Evolutionary conservation across 2,329 filamentous ascomycete genomes (phyloP), one percentile per base, ranked within the genome.

Genomic region (Aspergillus persii): DNA sequence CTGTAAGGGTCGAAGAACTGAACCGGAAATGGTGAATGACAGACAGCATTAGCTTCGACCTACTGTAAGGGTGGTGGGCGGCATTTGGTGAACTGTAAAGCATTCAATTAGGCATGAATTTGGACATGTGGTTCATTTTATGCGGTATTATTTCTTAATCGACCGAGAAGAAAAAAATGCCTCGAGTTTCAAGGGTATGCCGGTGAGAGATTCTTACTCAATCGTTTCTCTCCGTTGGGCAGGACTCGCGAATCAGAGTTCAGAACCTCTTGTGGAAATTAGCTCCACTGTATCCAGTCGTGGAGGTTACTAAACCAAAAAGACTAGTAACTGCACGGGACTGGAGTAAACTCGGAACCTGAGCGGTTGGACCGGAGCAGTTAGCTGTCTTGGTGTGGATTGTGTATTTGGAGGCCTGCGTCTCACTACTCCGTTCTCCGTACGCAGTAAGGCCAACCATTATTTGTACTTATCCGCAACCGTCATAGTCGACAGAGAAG

Each of bases 151-250:
- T n/a, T 41, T 41, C 36, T 41, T 41, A 41, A n/a, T 41, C 36
- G 36, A 41, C 36, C 36, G 36, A 18, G 18, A 30, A 61, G 27
- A 39, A 47, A 15, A 56, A 50, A 61, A 59, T 59, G 50, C 59
- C 55, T 61, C 53, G 59, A 59, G 49, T 51, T 36, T 52, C 51
- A 61, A 51, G 33, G 31, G 48, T 50, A 48, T 18, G 50, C 53
- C 53, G 56, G 59, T 59, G 56, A 56, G 46, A 46, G 36, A 31
- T 44, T 47, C 39, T 61, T 59, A 56, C 51, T 60, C 51, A 57
- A 54, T 12, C 54, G 55, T 60, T 56, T 53, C 49, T 54, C 50
- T 30, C 50, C 30, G 36, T 54, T 44, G 18, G 41, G 33, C 33
- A 8, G 12, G 52, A 15, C 26, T 39, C 58, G 56, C 60, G 56